Evolutionary conservation across 768 basidiomycete species (phyloP).

Genomic region (Leucocoprinus sp.): DNA sequence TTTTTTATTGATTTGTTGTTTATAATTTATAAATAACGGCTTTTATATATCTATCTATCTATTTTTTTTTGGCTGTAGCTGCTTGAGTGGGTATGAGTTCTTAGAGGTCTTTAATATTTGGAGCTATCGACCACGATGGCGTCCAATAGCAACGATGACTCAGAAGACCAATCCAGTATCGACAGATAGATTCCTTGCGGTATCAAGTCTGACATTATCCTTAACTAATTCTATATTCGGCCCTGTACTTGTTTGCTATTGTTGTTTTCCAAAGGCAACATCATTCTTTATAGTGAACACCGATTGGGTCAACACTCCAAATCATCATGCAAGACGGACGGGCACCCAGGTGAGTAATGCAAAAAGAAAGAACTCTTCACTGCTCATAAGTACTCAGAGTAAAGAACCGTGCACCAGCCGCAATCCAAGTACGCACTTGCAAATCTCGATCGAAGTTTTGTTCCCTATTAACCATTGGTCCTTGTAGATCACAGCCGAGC

Average conservation of each 20-base stretch:
- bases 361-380: background rate
- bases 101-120: no score
- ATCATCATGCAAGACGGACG: constrained; percentile 69
- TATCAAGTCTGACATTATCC: no score
- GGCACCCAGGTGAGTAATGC: constrained; percentile 52
- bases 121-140: no score
- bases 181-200: no score
- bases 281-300: background rate
- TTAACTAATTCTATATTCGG: no score
- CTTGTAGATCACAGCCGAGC: constrained; percentile 91
- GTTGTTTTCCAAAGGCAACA: background rate
- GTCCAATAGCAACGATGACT: no score
- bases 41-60: no score
- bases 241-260: constrained; percentile 3
- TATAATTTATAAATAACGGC: no score
- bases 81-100: no score
- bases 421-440: constrained; percentile 63
- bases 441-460: background rate
- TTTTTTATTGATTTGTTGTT: no score
- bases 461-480: constrained; percentile 11
- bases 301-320: background rate
- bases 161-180: no score
- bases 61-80: no score
- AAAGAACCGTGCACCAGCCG: constrained; percentile 93
- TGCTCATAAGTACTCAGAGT: constrained; percentile 42